Evolutionary conservation across 2,329 filamentous ascomycete species (phyloP).

Genomic region (Alternaria conjuncta): DNA sequence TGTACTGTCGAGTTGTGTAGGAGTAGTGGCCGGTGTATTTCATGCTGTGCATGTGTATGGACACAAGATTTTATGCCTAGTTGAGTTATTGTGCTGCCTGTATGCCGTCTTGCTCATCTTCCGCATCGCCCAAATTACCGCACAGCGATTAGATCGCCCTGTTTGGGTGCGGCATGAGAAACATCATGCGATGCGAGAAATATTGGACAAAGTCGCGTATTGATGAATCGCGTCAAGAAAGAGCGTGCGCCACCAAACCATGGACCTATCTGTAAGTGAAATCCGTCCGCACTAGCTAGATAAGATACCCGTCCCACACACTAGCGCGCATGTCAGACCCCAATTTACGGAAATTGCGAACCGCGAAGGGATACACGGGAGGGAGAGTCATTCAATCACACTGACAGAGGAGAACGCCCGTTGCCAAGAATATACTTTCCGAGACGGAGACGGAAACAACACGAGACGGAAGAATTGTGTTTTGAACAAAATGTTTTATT

Average conservation of each 20-base stretch:
- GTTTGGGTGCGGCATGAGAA: not conserved
- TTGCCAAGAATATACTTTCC: slow-evolving; percentile 10
- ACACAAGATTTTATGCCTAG: not conserved
- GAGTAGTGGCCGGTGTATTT: not conserved
- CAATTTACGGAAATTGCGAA: slow-evolving; percentile 15
- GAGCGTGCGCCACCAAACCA: not conserved
- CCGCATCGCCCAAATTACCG: not conserved
- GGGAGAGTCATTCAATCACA: not conserved
- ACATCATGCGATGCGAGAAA: not conserved
- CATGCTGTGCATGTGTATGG: not conserved
- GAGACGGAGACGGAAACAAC: not conserved
- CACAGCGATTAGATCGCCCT: not conserved
- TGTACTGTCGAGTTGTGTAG: not conserved
- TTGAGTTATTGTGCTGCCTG: not conserved
- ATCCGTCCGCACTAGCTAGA: not conserved
- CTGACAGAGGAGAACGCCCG: not conserved
- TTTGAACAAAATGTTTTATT: slow-evolving; percentile 6
- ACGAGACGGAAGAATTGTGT: not conserved
- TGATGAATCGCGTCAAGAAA: not conserved
- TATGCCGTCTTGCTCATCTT: not conserved
- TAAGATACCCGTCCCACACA: slow-evolving; percentile 15
- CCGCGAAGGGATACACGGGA: slow-evolving; percentile 1
- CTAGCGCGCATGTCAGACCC: slow-evolving; percentile 11
- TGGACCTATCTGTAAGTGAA: not conserved
- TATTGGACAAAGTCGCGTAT: slow-evolving; percentile 1